Percentiles rank a stretch among this genome's conserved stretches.
Conservation (phyloP, 805 yeast species). For the Spathaspora girioi region DNA sequence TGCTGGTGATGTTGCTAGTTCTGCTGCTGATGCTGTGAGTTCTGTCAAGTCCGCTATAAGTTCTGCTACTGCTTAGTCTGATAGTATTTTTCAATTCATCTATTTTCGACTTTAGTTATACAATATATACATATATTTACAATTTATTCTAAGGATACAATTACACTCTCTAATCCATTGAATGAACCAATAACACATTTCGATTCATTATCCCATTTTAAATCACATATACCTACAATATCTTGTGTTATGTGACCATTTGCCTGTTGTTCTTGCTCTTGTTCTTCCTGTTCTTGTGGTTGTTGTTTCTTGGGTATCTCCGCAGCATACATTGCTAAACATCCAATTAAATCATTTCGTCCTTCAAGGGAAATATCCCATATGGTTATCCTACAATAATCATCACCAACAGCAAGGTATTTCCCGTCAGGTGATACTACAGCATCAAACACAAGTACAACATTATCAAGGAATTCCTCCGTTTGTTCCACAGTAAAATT, state of each 20-base stretch:
- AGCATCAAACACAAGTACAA: constrained; percentile 54
- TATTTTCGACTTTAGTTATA: not conserved
- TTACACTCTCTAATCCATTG: constrained; percentile 30
- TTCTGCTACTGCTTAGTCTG: not conserved
- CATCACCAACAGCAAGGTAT: constrained; percentile 61
- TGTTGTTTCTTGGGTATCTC: constrained; percentile 4
- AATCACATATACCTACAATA: constrained; percentile 32
- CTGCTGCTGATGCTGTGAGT: not conserved
- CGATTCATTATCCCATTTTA: constrained; percentile 32
- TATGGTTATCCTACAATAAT: constrained; percentile 54
- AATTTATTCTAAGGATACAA: constrained; percentile 10
- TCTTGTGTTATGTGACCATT: not conserved
- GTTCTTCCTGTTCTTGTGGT: not conserved
- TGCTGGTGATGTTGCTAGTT: constrained; percentile 5
- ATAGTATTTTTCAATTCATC: not conserved
- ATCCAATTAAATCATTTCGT: constrained; percentile 14
- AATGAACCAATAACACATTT: constrained; percentile 27
- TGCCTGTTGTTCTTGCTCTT: constrained; percentile 6
- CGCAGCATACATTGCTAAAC: constrained; percentile 22
- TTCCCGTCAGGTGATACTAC: constrained; percentile 47
- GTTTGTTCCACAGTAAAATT: constrained; percentile 13
- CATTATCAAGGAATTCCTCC: constrained; percentile 24
- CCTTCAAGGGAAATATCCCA: constrained; percentile 33
- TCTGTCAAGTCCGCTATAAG: not conserved
- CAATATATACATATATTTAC: not conserved